Conservation (phyloP, 225 moss, liverwort and hornwort genomes). For the Neckera pumila region DNA sequence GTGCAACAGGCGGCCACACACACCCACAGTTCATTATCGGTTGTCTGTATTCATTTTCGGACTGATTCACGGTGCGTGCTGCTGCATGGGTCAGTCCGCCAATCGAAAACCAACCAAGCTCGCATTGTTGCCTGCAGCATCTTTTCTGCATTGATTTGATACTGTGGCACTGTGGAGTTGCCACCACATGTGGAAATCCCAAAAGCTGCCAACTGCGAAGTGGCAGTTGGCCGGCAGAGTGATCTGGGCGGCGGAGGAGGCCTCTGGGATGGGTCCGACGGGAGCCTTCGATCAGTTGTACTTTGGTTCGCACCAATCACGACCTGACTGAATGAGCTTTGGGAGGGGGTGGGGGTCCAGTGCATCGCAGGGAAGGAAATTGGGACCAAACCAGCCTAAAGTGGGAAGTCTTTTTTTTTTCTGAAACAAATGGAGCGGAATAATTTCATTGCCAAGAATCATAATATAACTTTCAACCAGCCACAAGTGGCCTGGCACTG, state of each 20-base stretch:
- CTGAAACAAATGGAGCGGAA: too few relatives aligned
- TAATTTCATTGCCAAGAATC: too few relatives aligned
- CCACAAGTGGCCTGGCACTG: too few relatives aligned
- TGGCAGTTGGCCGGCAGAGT: neutral
- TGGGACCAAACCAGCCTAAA: neutral
- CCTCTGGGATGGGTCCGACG: too few relatives aligned
- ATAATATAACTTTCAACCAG: too few relatives aligned
- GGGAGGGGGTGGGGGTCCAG: neutral
- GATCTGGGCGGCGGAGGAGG: too few relatives aligned
- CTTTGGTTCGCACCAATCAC: neutral
- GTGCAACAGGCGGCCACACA: too few relatives aligned
- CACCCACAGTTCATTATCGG: too few relatives aligned
- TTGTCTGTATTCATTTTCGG: neutral
- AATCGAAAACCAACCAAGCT: neutral
- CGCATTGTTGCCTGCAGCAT: neutral
- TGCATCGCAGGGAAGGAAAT: neutral
- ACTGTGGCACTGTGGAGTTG: neutral
- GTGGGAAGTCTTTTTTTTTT: too few relatives aligned
- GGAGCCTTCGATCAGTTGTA: too few relatives aligned
- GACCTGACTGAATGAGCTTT: neutral
- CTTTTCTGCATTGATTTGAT: too few relatives aligned
- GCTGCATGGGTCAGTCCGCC: neutral
- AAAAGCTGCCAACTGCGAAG: neutral
- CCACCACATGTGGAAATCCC: neutral
- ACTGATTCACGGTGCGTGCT: neutral